Evolutionary conservation across 75 land plant genomes (phyloP), one percentile per base, ranked within the genome.

Genomic region (Sequoiadendron giganteum): DNA sequence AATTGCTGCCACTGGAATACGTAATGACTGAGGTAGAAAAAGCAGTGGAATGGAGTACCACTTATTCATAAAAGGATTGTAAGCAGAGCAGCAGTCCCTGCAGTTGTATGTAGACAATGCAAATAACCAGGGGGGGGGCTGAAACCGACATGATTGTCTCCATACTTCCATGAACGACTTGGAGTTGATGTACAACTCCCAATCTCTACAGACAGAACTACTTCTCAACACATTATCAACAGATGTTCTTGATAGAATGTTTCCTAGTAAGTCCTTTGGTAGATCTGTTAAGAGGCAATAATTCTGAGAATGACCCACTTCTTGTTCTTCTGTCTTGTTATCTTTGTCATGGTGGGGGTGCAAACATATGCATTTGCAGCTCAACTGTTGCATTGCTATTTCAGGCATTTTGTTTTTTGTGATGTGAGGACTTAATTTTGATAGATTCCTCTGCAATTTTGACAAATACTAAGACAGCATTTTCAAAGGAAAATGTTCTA

Each of bases 71-170:
- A 76, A 5, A 21, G 87, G 87, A 40, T 76, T 86, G 40, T 68
- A 86, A 76, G 87, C 87, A 76, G 39, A 86, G 45, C 48, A 86
- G 3, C 48, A 68, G 45, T 76, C 45, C 86, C 87, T 68, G 87
- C 85, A 86, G 85, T 86, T 86, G 43, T 86, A 86, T 38, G 18
- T 15, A 76, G 87, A 86, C 76, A 68, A 81, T 43, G 87, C 79
- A 86, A 86, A 68, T 38, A 86, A n/a, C 85, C 87, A 86, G 43
- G 83, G 87, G 11, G 39, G 75, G 9, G 30, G 48, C 43, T 73
- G 68, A 30, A 39, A 61, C 18, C 38, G 43, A 15, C 45, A 18
- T 38, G 75, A 8, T 40, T 21, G 25, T 43, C 43, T 38, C 77
- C 76, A 86, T 15, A 86, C 16, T 40, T 42, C 18, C 36, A 61